A percentile compares a stretch with the other conserved stretches of the same genome.
Evolutionary conservation across 2,329 filamentous ascomycete species (phyloP).

Genomic region (Pseudogymnoascus sp.): DNA sequence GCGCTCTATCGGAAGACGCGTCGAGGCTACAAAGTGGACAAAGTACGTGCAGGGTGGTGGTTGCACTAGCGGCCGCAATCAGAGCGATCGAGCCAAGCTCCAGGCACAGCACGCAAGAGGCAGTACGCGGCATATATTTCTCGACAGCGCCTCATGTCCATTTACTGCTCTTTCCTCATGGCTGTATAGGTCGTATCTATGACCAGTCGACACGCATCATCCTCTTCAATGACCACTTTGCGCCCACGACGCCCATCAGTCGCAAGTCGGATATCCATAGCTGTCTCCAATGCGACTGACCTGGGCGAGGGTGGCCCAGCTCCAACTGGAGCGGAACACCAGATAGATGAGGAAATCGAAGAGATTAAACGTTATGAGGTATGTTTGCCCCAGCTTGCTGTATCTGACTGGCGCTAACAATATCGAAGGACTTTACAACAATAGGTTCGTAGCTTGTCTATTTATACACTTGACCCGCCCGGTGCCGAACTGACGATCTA

Average conservation of each 20-base stretch:
- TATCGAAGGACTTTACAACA: slow-evolving; percentile 75
- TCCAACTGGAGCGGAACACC: slow-evolving; percentile 50
- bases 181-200: slow-evolving; percentile 6
- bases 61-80: slow-evolving; percentile 7
- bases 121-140: slow-evolving; percentile 4
- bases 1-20: slow-evolving; percentile 1
- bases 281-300: slow-evolving; percentile 34
- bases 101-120: slow-evolving; percentile 2
- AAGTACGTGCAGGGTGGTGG: not conserved
- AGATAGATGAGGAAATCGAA: slow-evolving; percentile 88
- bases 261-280: slow-evolving; percentile 3
- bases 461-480: slow-evolving; percentile 15
- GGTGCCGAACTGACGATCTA: slow-evolving; percentile 30
- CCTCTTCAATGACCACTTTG: not conserved
- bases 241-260: not conserved
- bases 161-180: slow-evolving; percentile 1
- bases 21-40: not conserved
- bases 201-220: slow-evolving; percentile 5
- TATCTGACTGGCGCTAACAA: slow-evolving; percentile 13
- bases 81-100: slow-evolving; percentile 1
- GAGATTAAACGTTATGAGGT: slow-evolving; percentile 96
- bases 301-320: slow-evolving; percentile 48
- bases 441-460: slow-evolving; percentile 49
- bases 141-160: not conserved
- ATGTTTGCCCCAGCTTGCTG: slow-evolving; percentile 15